Base-by-base conservation (phyloP, 2,329 filamentous ascomycete species). In the Botrytis fabae region DNA sequence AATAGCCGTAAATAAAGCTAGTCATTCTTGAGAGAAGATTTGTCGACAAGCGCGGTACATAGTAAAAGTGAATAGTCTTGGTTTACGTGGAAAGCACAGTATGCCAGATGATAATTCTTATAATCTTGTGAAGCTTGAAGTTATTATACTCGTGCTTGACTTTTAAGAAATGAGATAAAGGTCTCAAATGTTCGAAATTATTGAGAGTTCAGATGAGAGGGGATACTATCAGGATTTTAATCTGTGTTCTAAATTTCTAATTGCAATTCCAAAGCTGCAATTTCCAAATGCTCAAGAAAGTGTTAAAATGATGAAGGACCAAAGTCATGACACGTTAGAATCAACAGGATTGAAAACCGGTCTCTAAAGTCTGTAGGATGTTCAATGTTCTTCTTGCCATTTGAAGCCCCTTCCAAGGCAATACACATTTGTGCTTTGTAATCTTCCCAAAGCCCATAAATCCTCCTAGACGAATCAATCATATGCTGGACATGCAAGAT, bases 91-190 rank as follows among this genome's bases (percentile, higher is more conserved):
- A 42, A 42, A 44, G 16, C 16, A 28, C 14, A 62, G 9, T 44
- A 9, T 63, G 22, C 25, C 22, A 14, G 38, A 62, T n/a, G 35
- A n/a, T 42, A 61, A 10, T n/a, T 42, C 12, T 2, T 5, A n/a
- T 10, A 16, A 18, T 0, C 16, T 14, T 14, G 9, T 1, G 6
- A 9, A 42, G 16, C 7, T 10, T 42, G 22, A 62, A 7, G 8
- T 9, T 12, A 7, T 16, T 1, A n/a, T 0, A n/a, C 7, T 9
- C 12, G 9, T 10, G 25, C 4, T 54, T 14, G 5, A 14, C 7
- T 14, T 16, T 3, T 6, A 4, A 42, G 38, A n/a, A 3, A n/a
- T 4, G 3, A n/a, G 5, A 20, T 20, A 3, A 1, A 2, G 35
- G 35, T 9, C 22, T 10, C 16, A 14, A 16, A 25, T 10, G 4